Base-by-base conservation (phyloP, 192 early-diverging fungal species). In the Rhizophagus prolifer region DNA sequence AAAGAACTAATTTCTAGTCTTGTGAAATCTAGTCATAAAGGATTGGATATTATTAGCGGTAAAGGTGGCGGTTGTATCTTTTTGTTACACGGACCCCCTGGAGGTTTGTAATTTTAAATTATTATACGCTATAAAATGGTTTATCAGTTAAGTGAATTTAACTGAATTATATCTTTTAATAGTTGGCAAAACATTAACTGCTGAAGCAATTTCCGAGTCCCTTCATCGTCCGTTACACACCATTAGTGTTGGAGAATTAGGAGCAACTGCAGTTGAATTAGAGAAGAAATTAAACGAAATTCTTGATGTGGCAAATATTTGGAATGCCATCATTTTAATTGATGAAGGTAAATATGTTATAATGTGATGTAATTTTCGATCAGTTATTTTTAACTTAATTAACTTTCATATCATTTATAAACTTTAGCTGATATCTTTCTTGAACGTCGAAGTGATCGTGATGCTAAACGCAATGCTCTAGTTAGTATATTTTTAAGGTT, bases 231-330 rank as follows among this genome's bases (percentile, higher is more conserved):
- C 88, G 2, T 76, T 90, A 21, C 90, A 88, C 61, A 86, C 85
- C 61, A 82, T 90, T 7, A 89, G 85, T 34, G 86, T 90, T 85
- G 88, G 88, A 21, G 88, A 90, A 79, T 85, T 90, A 23, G 89
- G 89, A 7, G 81, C 79, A 30, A 86, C 81, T 16, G 84, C 86
- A 7, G 80, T 86, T 59, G 85, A 82, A 9, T 80, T 90, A 82
- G 89, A 89, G 79, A 34, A 44, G 21, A 59, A 85, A 54, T 36
- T 90, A 16, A 75, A 75, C 13, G 81, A 81, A 61, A 82, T 90
- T 44, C 81, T 90, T 26, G 86, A 86, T 2, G 77, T 89, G 21
- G 86, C 85, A 67, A 79, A 79, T 10, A 82, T 82, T 8, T 90
- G 87, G 88, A 72, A 86, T 78, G 88, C 88, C 9, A 60, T 90